Evolutionary conservation across 106 monocot species (phyloP).

Genomic region (Dioscorea alata): DNA sequence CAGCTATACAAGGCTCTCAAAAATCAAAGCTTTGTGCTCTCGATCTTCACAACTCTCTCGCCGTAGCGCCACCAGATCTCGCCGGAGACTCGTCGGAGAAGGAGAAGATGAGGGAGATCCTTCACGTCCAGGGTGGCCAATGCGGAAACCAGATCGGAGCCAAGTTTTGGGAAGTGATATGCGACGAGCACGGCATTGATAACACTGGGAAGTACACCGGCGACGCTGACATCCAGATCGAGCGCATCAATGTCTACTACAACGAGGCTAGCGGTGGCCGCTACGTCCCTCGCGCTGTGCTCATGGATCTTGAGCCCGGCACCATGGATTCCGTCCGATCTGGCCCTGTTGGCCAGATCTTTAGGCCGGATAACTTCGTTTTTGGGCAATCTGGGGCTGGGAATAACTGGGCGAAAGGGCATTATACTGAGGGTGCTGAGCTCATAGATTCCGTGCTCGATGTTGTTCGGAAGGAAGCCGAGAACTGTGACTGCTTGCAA

Average conservation of each 20-base stretch:
- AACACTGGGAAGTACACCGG: slow-evolving; percentile 54
- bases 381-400: slow-evolving; percentile 68
- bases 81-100: too few relatives aligned
- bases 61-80: too few relatives aligned
- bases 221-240: slow-evolving; percentile 54
- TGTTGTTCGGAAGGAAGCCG: slow-evolving; percentile 82
- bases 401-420: slow-evolving; percentile 90
- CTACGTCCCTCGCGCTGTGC: slow-evolving; percentile 56
- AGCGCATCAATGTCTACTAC: slow-evolving; percentile 70
- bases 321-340: slow-evolving; percentile 62
- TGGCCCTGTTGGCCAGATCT: slow-evolving; percentile 59
- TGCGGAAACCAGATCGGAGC: slow-evolving; percentile 93
- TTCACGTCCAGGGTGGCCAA: slow-evolving; percentile 78
- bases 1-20: too few relatives aligned
- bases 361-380: slow-evolving; percentile 61
- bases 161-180: slow-evolving; percentile 88
- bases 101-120: slow-evolving; percentile 65
- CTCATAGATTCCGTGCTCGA: slow-evolving; percentile 77
- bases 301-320: slow-evolving; percentile 66
- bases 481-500: slow-evolving; percentile 78
- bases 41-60: too few relatives aligned
- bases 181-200: slow-evolving; percentile 80
- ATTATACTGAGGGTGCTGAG: slow-evolving; percentile 87
- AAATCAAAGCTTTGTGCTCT: too few relatives aligned
- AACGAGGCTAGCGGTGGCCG: slow-evolving; percentile 63